These are phyloP conservation scores for Xerocomellus intermedius DNA, from an alignment of 768 basidiomycete genomes.

Conservation along the genomic window DNA sequence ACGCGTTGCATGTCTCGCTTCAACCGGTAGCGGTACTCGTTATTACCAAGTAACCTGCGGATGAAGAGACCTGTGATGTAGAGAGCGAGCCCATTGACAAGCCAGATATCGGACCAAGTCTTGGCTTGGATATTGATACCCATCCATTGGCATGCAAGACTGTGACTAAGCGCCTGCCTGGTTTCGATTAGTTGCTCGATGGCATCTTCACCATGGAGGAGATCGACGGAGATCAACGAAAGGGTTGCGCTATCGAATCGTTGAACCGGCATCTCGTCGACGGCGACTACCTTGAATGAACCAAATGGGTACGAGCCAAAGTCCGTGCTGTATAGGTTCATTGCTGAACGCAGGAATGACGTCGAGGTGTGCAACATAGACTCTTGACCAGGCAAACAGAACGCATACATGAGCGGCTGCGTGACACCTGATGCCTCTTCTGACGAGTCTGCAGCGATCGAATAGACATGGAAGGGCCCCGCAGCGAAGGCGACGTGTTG, in stretches of 20 bases:
- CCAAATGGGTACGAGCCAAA: slow-evolving; percentile 96
- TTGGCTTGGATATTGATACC: slow-evolving; percentile 96
- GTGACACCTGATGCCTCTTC: slow-evolving; percentile 63
- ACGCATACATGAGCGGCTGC: slow-evolving; percentile 82
- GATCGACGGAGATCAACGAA: slow-evolving; percentile 73
- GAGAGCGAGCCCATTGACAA: slow-evolving; percentile 90
- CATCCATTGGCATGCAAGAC: slow-evolving; percentile 93
- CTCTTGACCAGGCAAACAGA: slow-evolving; percentile 90
- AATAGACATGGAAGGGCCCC: slow-evolving; percentile 84
- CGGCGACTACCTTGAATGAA: slow-evolving; percentile 92
- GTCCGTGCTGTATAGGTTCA: slow-evolving; percentile 89
- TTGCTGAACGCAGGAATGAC: slow-evolving; percentile 78
- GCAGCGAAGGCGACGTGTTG: slow-evolving; percentile 97
- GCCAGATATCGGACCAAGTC: slow-evolving; percentile 92
- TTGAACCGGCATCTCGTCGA: slow-evolving; percentile 80
- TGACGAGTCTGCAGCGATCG: slow-evolving; percentile 61
- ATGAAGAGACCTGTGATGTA: slow-evolving; percentile 90
- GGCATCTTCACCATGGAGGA: slow-evolving; percentile 83
- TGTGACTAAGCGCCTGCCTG: slow-evolving; percentile 80
- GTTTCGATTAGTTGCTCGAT: slow-evolving; percentile 94
- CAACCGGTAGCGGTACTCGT: slow-evolving; percentile 93
- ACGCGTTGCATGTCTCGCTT: slow-evolving; percentile 97
- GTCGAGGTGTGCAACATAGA: slow-evolving; percentile 66
- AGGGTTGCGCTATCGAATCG: slow-evolving; percentile 86
- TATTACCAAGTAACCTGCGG: slow-evolving; percentile 86